phyloP scores from a whole-genome alignment of 1,284 basidiomycete species.

The Austroboletus rostrupii region DNA sequence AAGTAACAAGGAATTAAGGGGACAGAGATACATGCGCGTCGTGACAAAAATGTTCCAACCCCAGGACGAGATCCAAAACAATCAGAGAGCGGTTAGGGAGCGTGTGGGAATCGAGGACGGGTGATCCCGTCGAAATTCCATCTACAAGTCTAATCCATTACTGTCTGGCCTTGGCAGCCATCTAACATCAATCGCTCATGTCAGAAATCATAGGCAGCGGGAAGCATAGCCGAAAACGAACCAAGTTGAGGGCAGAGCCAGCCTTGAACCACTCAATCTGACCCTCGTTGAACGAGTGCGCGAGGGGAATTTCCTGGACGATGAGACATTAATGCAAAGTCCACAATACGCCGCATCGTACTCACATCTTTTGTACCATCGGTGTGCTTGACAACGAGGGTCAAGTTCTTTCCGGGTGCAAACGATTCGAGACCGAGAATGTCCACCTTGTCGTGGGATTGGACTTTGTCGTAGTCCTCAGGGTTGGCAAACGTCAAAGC shows the following conservation, averaged over 20 bases:
- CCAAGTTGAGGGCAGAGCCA: slow-evolving; percentile 82
- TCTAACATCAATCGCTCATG: slow-evolving; percentile 26
- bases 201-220: slow-evolving; percentile 31
- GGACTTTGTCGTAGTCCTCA: slow-evolving; percentile 88
- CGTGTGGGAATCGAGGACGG: slow-evolving; percentile 2
- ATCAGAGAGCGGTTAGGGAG: background rate
- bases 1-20: background rate
- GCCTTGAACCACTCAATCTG: slow-evolving; percentile 96
- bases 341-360: slow-evolving; percentile 10
- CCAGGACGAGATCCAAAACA: background rate
- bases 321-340: slow-evolving; percentile 6
- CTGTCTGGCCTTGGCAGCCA: slow-evolving; percentile 54
- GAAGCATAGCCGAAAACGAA: slow-evolving; percentile 34
- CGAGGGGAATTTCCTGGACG: slow-evolving; percentile 56
- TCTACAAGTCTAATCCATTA: slow-evolving; percentile 17
- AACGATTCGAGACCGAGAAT: slow-evolving; percentile 83
- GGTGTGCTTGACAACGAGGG: slow-evolving; percentile 74
- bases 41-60: background rate
- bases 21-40: slow-evolving; percentile 2
- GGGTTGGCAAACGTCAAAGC: slow-evolving; percentile 86
- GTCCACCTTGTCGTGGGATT: slow-evolving; percentile 78
- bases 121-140: background rate
- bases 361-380: slow-evolving; percentile 73
- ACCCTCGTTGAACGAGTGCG: slow-evolving; percentile 83
- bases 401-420: slow-evolving; percentile 85